Conservation (phyloP, 2,329 filamentous ascomycete species). For the Fusarium napiforme region DNA sequence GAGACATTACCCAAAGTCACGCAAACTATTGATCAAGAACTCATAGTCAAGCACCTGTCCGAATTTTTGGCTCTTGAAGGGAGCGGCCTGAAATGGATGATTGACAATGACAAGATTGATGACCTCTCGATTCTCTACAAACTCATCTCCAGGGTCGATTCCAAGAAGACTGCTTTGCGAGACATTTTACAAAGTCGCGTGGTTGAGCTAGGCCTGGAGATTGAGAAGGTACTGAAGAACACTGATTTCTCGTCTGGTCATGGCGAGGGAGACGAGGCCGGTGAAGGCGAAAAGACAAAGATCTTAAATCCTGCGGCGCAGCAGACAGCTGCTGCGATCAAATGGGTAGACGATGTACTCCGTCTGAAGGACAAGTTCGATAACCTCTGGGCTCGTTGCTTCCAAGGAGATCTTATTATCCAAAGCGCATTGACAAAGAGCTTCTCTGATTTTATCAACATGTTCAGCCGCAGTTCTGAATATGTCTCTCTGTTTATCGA, state of each 20-base stretch:
- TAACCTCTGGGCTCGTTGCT: constrained; percentile 77
- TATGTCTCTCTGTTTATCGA: constrained; percentile 97
- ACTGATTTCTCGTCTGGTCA: constrained; percentile 61
- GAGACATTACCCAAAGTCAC: constrained; percentile 79
- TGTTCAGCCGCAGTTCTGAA: constrained; percentile 86
- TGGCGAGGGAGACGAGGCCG: constrained; percentile 60
- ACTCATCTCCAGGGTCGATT: constrained; percentile 81
- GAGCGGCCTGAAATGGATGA: constrained; percentile 88
- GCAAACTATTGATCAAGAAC: constrained; percentile 79
- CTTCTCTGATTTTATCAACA: constrained; percentile 93
- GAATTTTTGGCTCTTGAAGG: constrained; percentile 87
- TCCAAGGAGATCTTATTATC: constrained; percentile 78
- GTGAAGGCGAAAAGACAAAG: constrained; percentile 53
- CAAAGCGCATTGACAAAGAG: constrained; percentile 87
- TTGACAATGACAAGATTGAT: constrained; percentile 84
- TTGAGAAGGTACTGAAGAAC: constrained; percentile 75
- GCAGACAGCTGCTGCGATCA: constrained; percentile 87
- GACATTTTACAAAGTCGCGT: constrained; percentile 78
- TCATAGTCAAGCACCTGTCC: constrained; percentile 80
- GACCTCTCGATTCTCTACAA: constrained; percentile 85
- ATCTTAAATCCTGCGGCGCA: constrained; percentile 68
- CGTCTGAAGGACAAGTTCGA: constrained; percentile 91
- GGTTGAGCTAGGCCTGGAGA: constrained; percentile 81
- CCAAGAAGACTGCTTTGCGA: constrained; percentile 76
- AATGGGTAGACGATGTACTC: constrained; percentile 94